Evolutionary conservation across 306 rosid genomes (phyloP).

Genomic region (Hippophae rhamnoides): DNA sequence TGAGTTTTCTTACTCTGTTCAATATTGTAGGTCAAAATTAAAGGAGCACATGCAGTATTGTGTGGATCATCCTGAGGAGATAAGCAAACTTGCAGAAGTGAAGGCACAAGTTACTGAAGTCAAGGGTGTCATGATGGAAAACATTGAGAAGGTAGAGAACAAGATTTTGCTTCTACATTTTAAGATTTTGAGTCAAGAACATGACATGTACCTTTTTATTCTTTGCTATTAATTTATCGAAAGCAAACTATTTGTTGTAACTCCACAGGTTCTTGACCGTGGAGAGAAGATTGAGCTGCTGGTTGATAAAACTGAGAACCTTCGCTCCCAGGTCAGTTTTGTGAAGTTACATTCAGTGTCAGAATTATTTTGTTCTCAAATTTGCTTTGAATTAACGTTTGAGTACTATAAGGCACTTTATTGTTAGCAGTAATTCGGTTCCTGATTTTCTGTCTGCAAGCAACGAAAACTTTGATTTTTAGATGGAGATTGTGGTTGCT

Average conservation of each 20-base stretch:
- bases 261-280: conserved; percentile 82
- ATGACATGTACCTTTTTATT: not conserved
- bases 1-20: conserved; percentile 1
- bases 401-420: not conserved
- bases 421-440: too few species aligned
- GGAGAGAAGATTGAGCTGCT: conserved; percentile 91
- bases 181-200: not conserved
- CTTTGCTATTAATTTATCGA: not conserved
- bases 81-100: conserved; percentile 89
- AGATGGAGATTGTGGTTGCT: not conserved
- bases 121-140: conserved; percentile 99
- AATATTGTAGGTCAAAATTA: conserved; percentile 51
- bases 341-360: not conserved
- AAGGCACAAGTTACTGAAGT: conserved; percentile 98
- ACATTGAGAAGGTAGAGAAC: conserved; percentile 70
- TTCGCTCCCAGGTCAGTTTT: conserved; percentile 78
- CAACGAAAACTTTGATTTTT: not conserved
- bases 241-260: not conserved
- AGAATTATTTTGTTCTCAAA: not conserved
- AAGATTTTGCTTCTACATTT: not conserved
- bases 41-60: too few species aligned
- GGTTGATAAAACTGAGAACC: conserved; percentile 89
- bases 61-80: conserved; percentile 50
- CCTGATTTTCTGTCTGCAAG: not conserved
- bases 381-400: not conserved